phyloP scores from a whole-genome alignment of 306 rosid genomes.

The Acacia melanoxylon region DNA sequence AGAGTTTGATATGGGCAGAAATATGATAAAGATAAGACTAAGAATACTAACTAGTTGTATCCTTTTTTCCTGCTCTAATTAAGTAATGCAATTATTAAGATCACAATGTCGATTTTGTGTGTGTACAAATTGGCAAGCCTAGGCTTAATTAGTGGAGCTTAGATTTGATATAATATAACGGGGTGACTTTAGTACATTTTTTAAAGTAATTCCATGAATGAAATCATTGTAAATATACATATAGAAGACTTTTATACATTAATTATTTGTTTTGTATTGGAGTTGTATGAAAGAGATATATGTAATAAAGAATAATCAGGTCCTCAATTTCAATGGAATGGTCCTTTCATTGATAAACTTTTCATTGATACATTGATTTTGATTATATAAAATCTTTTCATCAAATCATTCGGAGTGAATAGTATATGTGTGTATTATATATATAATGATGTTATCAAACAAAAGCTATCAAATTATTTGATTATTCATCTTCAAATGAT shows the following conservation, averaged over 20 bases:
- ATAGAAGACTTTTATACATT: not conserved
- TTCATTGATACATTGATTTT: not conserved
- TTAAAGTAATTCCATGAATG: not conserved
- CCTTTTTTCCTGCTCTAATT: not conserved
- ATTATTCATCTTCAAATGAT: not conserved
- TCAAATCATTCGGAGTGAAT: not conserved
- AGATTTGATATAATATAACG: not conserved
- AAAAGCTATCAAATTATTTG: too few species aligned
- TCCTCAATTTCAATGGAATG: not conserved
- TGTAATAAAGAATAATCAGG: not conserved
- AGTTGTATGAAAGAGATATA: not conserved
- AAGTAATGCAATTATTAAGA: not conserved
- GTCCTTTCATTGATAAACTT: not conserved
- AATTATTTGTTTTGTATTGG: not conserved
- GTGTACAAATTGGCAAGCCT: too few species aligned
- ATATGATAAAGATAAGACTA: not conserved
- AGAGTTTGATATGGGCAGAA: not conserved
- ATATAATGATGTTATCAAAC: not conserved
- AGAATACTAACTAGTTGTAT: not conserved
- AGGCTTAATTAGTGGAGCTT: too few species aligned
- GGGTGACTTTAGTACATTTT: not conserved
- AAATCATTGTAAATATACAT: not conserved
- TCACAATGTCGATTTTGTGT: not conserved
- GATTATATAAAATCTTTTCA: not conserved
- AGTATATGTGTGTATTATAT: too few species aligned